Evolutionary conservation across 805 yeast species (phyloP).

Genomic region (Candida krabiensis): DNA sequence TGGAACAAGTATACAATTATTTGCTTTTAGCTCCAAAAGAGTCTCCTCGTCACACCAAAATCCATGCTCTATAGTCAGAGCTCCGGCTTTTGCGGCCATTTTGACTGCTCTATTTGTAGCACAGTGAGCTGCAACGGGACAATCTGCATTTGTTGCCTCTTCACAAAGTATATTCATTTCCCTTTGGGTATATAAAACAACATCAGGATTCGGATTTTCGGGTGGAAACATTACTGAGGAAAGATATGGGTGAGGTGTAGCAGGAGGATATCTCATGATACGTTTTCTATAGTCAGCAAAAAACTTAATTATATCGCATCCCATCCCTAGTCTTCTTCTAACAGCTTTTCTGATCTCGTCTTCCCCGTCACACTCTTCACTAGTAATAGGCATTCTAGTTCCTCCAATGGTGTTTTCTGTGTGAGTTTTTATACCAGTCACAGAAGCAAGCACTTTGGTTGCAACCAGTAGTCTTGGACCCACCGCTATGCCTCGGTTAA

Average conservation of each 20-base stretch:
- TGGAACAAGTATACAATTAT: conserved; percentile 26
- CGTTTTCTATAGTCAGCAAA: conserved; percentile 30
- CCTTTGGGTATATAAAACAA: conserved; percentile 26
- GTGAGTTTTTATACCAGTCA: conserved; percentile 23
- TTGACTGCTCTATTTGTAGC: conserved; percentile 25
- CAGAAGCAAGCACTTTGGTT: conserved; percentile 26
- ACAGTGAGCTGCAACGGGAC: conserved; percentile 32
- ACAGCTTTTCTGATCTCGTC: conserved; percentile 28
- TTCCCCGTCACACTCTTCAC: conserved; percentile 30
- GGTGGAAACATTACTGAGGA: conserved; percentile 29
- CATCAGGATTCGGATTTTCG: conserved; percentile 28
- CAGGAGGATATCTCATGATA: conserved; percentile 30
- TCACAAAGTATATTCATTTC: conserved; percentile 29
- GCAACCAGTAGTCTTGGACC: conserved; percentile 31
- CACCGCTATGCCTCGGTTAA: conserved; percentile 26
- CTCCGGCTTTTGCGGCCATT: conserved; percentile 32
- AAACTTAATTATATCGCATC: conserved; percentile 29
- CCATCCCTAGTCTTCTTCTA: conserved; percentile 27
- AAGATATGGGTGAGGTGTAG: conserved; percentile 27
- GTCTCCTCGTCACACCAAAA: conserved; percentile 27
- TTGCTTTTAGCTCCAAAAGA: conserved; percentile 16
- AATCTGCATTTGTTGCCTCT: conserved; percentile 25
- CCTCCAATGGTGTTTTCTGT: conserved; percentile 28
- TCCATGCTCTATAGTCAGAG: conserved; percentile 26
- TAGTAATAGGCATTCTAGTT: conserved; percentile 20